A percentile compares a stretch with the other conserved stretches of the same genome.
phyloP scores from a whole-genome alignment of 164 flowering plant species.

The Nymphaea thermarum region DNA sequence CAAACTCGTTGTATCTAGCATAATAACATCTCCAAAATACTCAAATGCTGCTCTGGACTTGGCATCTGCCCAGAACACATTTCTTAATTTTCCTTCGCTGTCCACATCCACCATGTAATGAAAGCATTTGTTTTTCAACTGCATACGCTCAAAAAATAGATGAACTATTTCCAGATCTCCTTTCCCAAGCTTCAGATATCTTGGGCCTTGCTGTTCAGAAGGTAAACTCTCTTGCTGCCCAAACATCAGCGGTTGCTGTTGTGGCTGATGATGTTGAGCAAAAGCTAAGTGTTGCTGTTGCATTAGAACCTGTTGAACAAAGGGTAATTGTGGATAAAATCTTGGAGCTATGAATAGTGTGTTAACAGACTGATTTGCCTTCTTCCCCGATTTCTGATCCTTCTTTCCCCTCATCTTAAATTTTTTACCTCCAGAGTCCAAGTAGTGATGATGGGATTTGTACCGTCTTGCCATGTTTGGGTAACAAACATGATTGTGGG shows the following conservation, averaged over 20 bases:
- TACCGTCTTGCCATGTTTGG: background rate
- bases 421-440: slow-evolving; percentile 34
- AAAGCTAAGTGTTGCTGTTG: background rate
- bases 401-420: slow-evolving; percentile 33
- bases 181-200: background rate
- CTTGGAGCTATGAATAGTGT: background rate
- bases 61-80: slow-evolving; percentile 8
- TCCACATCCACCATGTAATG: slow-evolving; percentile 4
- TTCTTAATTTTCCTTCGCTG: background rate
- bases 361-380: slow-evolving; percentile 36
- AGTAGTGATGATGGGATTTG: background rate
- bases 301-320: background rate
- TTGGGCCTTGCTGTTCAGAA: background rate
- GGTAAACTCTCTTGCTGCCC: background rate
- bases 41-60: slow-evolving; percentile 3
- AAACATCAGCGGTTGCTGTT: background rate
- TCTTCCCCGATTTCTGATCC: slow-evolving; percentile 23
- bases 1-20: slow-evolving; percentile 4
- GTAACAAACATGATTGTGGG: background rate
- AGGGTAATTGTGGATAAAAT: background rate
- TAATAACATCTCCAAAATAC: slow-evolving; percentile 5
- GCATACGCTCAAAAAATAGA: background rate
- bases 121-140: slow-evolving; percentile 2
- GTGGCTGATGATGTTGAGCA: background rate
- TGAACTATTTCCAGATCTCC: background rate